phyloP scores from a whole-genome alignment of 805 yeast species.

The Citeromyces matritensis region DNA sequence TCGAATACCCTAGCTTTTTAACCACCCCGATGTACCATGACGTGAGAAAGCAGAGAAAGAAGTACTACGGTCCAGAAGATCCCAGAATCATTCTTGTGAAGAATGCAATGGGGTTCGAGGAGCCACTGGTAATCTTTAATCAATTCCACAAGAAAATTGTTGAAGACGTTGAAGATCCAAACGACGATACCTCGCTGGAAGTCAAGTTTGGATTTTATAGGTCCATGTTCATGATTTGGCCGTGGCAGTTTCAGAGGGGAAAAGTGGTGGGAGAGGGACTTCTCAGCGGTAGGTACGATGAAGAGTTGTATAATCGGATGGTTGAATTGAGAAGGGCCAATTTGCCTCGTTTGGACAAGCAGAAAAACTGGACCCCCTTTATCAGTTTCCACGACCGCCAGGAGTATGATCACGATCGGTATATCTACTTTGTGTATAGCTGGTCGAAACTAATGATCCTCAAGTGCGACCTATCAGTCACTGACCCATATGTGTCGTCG shows the following conservation, averaged over 20 bases:
- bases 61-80: constrained; percentile 22
- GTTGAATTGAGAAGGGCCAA: constrained; percentile 4
- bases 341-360: constrained; percentile 2
- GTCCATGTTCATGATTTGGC: constrained; percentile 6
- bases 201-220: constrained; percentile 2
- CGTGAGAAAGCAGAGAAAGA: constrained; percentile 1
- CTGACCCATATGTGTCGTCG: constrained; percentile 4
- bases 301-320: not conserved
- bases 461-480: constrained; percentile 5
- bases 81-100: constrained; percentile 16
- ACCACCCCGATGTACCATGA: constrained; percentile 1
- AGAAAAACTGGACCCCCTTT: constrained; percentile 14
- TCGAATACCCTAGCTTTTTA: constrained; percentile 2
- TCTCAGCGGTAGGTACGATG: too few relatives aligned
- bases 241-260: constrained; percentile 4
- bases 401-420: constrained; percentile 2
- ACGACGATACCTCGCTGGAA: not conserved
- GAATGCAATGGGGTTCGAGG: constrained; percentile 15
- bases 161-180: constrained; percentile 6
- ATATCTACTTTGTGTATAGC: constrained; percentile 5
- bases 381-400: constrained; percentile 5
- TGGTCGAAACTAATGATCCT: constrained; percentile 6
- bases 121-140: constrained; percentile 23
- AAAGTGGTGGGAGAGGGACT: not conserved
- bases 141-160: not conserved